Percentiles rank a stretch among this genome's conserved stretches.
phyloP scores from a whole-genome alignment of 305 asterid genomes.

The Fraxinus albicans region DNA sequence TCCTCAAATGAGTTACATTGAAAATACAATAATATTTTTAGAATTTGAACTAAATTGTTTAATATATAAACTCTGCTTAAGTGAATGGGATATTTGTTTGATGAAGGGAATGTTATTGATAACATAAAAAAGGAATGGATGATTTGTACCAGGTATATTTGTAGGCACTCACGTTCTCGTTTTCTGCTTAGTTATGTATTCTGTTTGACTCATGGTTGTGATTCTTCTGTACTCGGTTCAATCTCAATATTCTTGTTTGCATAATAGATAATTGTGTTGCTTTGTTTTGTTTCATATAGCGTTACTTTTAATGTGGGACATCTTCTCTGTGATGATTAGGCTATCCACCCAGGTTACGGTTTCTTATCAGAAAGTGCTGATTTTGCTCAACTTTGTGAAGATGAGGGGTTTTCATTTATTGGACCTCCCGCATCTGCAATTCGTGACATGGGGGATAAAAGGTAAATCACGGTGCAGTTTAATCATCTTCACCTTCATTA shows the following conservation, averaged over 20 bases:
- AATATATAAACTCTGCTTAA: background rate
- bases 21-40: background rate
- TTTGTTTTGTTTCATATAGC: conserved; percentile 22
- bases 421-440: conserved; percentile 98
- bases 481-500: conserved; percentile 1
- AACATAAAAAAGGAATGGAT: background rate
- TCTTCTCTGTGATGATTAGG: conserved; percentile 67
- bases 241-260: conserved; percentile 2
- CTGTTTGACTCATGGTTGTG: conserved; percentile 11
- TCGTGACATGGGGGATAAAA: conserved; percentile 97
- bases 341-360: conserved; percentile 99
- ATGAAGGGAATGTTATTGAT: conserved; percentile 5
- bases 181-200: conserved; percentile 1
- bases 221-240: background rate
- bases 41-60: background rate
- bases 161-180: conserved; percentile 4
- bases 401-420: conserved; percentile 71
- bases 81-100: background rate
- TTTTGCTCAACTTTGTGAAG: conserved; percentile 91
- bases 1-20: background rate
- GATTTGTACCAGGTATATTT: background rate
- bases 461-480: conserved; percentile 38
- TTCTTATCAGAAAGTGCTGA: conserved; percentile 94
- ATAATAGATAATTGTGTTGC: conserved; percentile 14
- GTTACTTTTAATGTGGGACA: conserved; percentile 28